These are phyloP conservation scores for Ensete ventricosum DNA, from an alignment of 176 grass and related monocot genomes.

Conservation along the genomic window DNA sequence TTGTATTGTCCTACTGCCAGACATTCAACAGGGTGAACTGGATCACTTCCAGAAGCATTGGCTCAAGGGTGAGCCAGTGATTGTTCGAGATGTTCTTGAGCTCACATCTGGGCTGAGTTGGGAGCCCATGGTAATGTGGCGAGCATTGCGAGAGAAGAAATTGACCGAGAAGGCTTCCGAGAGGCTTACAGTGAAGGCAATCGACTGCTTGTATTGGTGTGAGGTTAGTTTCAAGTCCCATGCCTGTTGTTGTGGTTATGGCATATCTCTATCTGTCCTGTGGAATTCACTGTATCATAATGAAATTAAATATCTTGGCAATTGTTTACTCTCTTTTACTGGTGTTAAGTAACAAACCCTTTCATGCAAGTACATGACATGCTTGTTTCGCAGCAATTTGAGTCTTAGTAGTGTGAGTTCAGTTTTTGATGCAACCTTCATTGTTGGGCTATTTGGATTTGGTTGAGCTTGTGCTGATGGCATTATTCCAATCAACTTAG, in stretches of 20 bases:
- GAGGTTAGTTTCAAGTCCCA: constrained; percentile 35
- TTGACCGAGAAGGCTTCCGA: constrained; percentile 27
- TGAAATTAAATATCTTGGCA: neutral
- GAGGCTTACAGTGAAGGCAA: constrained; percentile 33
- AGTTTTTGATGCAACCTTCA: neutral
- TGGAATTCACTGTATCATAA: too few species aligned
- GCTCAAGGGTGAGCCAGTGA: constrained; percentile 72
- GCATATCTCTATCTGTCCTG: too few species aligned
- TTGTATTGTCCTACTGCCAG: constrained; percentile 55
- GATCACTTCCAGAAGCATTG: constrained; percentile 75
- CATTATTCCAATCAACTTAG: too few species aligned
- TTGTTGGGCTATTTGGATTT: neutral
- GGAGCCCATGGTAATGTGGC: constrained; percentile 94
- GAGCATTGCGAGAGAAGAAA: constrained; percentile 55
- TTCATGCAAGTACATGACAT: too few species aligned
- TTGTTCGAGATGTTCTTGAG: constrained; percentile 57
- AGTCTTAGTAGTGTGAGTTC: neutral
- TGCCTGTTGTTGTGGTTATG: too few species aligned
- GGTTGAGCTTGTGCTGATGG: neutral
- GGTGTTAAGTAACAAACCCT: neutral
- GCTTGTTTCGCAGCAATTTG: neutral
- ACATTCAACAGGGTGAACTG: constrained; percentile 44
- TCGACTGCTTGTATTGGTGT: constrained; percentile 82
- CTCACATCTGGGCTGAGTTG: constrained; percentile 69
- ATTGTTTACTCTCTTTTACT: neutral